phyloP scores from a whole-genome alignment of 2,329 filamentous ascomycete species.

The Fusarium scirpi region DNA sequence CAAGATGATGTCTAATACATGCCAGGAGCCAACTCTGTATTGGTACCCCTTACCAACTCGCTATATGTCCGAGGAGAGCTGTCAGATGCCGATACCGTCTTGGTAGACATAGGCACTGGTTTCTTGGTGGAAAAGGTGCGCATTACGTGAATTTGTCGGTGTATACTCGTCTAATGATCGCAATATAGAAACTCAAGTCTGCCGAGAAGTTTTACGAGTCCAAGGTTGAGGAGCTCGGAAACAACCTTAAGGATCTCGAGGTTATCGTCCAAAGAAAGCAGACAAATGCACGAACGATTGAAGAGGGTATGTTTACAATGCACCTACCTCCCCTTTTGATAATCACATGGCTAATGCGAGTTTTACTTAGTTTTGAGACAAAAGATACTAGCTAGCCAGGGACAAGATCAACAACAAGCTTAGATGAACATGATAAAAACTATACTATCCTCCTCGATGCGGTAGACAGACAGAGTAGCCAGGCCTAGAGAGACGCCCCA shows the following conservation, averaged over 20 bases:
- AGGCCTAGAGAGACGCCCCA: neutral
- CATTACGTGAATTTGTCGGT: neutral
- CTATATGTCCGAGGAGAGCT: conserved; percentile 91
- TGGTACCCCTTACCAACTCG: conserved; percentile 95
- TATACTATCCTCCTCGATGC: neutral
- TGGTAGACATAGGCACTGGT: conserved; percentile 94
- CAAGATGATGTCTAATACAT: conserved; percentile 20
- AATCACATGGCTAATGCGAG: conserved; percentile 47
- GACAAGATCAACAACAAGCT: conserved; percentile 41
- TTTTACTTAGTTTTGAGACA: conserved; percentile 55
- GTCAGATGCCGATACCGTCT: conserved; percentile 77
- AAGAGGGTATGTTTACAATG: conserved; percentile 74
- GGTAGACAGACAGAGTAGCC: conserved; percentile 9
- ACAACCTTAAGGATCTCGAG: conserved; percentile 68
- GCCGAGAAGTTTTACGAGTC: conserved; percentile 68
- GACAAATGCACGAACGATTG: conserved; percentile 84
- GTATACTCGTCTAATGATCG: conserved; percentile 29
- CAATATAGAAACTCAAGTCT: conserved; percentile 62
- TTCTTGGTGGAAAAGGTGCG: conserved; percentile 92
- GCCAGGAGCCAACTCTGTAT: conserved; percentile 66
- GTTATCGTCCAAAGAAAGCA: conserved; percentile 76
- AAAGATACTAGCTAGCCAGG: conserved; percentile 57
- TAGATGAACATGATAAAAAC: conserved; percentile 21
- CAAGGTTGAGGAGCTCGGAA: conserved; percentile 65
- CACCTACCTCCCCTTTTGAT: neutral